Evolutionary conservation across 208 protist species (phyloP).

Genomic region (Naegleria lovaniensis): DNA sequence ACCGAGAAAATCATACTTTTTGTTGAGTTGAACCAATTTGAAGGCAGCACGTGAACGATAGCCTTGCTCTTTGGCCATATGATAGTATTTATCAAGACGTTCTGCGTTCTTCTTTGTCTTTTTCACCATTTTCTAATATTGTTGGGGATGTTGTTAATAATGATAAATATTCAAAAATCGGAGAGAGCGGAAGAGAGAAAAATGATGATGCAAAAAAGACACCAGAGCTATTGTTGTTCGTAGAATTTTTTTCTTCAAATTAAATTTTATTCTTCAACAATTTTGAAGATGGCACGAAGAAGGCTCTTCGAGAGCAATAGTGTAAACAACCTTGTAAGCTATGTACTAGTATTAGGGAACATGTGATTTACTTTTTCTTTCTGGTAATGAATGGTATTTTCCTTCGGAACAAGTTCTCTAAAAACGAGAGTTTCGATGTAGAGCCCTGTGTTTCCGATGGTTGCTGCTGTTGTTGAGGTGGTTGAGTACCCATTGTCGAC

Average conservation of each 20-base stretch:
- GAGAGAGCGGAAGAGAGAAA: not conserved
- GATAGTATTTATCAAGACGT: constrained; percentile 89
- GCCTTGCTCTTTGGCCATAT: constrained; percentile 96
- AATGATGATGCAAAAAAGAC: not conserved
- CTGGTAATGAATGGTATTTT: not conserved
- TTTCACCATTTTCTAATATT: constrained; percentile 36
- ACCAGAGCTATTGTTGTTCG: not conserved
- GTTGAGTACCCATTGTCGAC: not conserved
- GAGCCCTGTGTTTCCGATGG: not conserved
- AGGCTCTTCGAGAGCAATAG: too few relatives aligned
- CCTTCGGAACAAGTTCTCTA: constrained; percentile 2
- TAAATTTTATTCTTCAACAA: not conserved
- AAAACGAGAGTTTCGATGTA: not conserved
- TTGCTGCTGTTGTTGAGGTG: too few relatives aligned
- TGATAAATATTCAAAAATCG: not conserved
- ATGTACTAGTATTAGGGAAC: too few relatives aligned
- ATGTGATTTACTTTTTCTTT: constrained; percentile 11
- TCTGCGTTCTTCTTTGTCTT: constrained; percentile 82
- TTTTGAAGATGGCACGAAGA: not conserved
- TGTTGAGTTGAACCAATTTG: constrained; percentile 98
- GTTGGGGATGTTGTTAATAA: not conserved
- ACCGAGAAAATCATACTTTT: constrained; percentile 96
- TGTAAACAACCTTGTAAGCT: too few relatives aligned
- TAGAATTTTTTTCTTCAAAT: not conserved
- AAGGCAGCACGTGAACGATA: constrained; percentile 96